Evolutionary conservation across 2,329 filamentous ascomycete species (phyloP).

Genomic region (Beauveria rudraprayagi): DNA sequence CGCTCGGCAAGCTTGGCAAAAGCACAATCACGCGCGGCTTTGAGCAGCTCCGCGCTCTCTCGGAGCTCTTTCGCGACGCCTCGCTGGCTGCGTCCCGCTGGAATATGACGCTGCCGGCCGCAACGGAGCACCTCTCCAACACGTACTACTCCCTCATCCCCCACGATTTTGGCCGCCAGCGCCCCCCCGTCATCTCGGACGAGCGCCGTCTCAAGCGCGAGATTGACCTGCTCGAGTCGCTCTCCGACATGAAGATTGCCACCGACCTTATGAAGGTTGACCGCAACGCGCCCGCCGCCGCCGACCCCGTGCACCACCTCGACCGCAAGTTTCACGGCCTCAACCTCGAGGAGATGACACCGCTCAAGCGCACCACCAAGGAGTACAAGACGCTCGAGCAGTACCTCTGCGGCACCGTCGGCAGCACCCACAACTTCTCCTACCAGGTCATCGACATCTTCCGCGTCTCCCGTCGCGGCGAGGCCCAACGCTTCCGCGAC

Average conservation of each 20-base stretch:
- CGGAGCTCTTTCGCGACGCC: conserved; percentile 53
- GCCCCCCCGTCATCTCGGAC: conserved; percentile 59
- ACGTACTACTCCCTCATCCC: conserved; percentile 76
- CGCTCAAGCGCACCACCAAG: conserved; percentile 45
- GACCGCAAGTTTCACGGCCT: conserved; percentile 68
- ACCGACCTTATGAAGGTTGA: conserved; percentile 67
- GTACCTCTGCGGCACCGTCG: conserved; percentile 62
- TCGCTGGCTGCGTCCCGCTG: conserved; percentile 38
- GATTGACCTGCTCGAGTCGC: conserved; percentile 68
- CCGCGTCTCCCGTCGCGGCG: conserved; percentile 69
- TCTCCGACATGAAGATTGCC: conserved; percentile 80
- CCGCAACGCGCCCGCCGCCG: conserved; percentile 30
- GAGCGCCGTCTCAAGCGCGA: conserved; percentile 59
- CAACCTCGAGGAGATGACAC: conserved; percentile 67
- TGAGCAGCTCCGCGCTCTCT: conserved; percentile 66
- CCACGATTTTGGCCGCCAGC: conserved; percentile 66
- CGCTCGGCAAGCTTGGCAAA: conserved; percentile 77
- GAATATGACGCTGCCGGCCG: conserved; percentile 26
- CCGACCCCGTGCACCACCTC: conserved; percentile 51
- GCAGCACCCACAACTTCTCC: conserved; percentile 53
- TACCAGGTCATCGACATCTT: conserved; percentile 69
- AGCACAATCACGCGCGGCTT: conserved; percentile 68
- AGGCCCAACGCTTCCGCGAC: conserved; percentile 58
- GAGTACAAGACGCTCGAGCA: conserved; percentile 59
- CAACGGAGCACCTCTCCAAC: conserved; percentile 62